Evolutionary conservation across 1,139 yeast species (phyloP), one percentile per base, ranked within the genome.

Genomic region (Sporopachydermia cereana): DNA sequence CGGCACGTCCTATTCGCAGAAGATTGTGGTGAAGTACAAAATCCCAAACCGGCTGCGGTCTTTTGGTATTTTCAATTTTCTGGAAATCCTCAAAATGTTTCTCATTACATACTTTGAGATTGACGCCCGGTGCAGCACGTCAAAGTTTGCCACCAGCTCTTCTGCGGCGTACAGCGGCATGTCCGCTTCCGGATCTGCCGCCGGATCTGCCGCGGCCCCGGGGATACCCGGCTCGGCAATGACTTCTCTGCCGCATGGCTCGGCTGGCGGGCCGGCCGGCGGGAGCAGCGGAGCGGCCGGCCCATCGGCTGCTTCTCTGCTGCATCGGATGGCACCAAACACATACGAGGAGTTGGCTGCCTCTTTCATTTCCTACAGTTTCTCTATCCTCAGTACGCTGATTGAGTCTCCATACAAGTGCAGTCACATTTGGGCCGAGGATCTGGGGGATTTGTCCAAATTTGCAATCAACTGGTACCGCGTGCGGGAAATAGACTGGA

Each of bases 401-500:
- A 57, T 54, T 1, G 63, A 60, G 42, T 55, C 56, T n/a, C 60
- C 57, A 9, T 57, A 57, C 43, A 59, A 53, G 18, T 50, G 59
- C 3, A 47, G 57, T 9, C 56, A 53, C 36, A 56, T 58, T 47
- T 61, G 64, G 63, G 51, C 58, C 31, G 65, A 61, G 46, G 60
- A 57, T 2, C 45, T 61, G 24, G 65, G 65, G 2, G 65, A 61
- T 42, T 46, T 61, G 27, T 57, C 64, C 3, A 47, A 60, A 18
- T 57, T 59, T 27, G 52, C 59, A 17, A 52, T 58, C 58, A 1
- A 41, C 54, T 25, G 50, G 50, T 44, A 52, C 45, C 14, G 45
- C 50, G 36, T 46, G 45, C 36, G 51, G 17, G 43, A 41, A 20
- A 41, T 53, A 2, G 60, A 57, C 43, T 61, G 64, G 64, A 49